phyloP scores from a whole-genome alignment of 805 yeast genomes.

The Helenozyma rhizophorensis region DNA sequence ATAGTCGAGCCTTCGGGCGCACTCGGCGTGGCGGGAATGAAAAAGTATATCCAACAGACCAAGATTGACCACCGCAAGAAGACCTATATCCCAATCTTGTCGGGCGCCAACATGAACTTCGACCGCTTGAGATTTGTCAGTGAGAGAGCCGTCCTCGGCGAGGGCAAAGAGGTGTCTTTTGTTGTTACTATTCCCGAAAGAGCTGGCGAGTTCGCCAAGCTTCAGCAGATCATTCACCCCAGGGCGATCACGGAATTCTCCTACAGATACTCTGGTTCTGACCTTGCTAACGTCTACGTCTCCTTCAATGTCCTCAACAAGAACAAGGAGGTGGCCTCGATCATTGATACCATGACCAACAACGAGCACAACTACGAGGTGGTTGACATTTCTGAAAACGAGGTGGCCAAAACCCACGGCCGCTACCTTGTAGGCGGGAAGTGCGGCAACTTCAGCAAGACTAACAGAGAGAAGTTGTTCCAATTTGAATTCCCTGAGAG shows the following conservation, averaged over 20 bases:
- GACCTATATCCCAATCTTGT: slow-evolving; percentile 77
- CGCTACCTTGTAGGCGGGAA: slow-evolving; percentile 95
- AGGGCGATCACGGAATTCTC: slow-evolving; percentile 92
- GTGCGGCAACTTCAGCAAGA: slow-evolving; percentile 39
- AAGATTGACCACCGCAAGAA: slow-evolving; percentile 57
- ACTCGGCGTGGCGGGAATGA: slow-evolving; percentile 90
- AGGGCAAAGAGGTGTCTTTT: slow-evolving; percentile 92
- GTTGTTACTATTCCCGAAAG: slow-evolving; percentile 86
- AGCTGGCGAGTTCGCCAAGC: slow-evolving; percentile 82
- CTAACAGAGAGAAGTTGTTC: slow-evolving; percentile 70
- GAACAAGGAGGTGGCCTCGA: slow-evolving; percentile 63
- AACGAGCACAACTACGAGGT: slow-evolving; percentile 63
- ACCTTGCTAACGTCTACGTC: slow-evolving; percentile 74
- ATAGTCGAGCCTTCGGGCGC: slow-evolving; percentile 98
- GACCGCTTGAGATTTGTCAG: slow-evolving; percentile 93
- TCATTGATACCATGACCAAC: slow-evolving; percentile 53
- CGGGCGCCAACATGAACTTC: slow-evolving; percentile 98
- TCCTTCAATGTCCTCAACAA: slow-evolving; percentile 82
- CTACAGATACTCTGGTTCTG: slow-evolving; percentile 62
- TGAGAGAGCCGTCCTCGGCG: slow-evolving; percentile 98
- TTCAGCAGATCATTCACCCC: slow-evolving; percentile 78
- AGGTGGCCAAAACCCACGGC: slow-evolving; percentile 94
- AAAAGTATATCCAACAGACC: slow-evolving; percentile 65
- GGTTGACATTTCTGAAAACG: slow-evolving; percentile 84
- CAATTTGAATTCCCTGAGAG: slow-evolving; percentile 95